These are phyloP conservation scores for Ascocoryne sarcoides DNA, from an alignment of 2,329 filamentous ascomycete species.

Conservation along the genomic window DNA sequence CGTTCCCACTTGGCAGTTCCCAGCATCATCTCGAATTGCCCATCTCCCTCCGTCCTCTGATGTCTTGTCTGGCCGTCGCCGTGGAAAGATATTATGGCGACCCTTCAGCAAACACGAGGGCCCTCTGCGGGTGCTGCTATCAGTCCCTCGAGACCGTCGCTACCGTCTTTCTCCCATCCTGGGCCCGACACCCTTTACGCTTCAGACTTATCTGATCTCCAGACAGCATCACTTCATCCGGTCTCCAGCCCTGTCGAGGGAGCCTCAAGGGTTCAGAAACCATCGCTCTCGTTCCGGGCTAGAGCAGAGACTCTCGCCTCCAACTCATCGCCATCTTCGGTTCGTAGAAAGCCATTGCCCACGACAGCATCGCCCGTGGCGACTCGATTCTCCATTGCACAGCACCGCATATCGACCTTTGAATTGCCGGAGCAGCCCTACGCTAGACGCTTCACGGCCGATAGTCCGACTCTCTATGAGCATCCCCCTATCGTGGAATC, in stretches of 20 bases:
- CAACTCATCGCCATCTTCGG: constrained; percentile 20
- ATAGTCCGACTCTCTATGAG: constrained; percentile 45
- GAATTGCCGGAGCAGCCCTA: constrained; percentile 43
- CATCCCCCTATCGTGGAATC: neutral
- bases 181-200: neutral
- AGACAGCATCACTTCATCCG: neutral
- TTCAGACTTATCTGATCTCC: neutral
- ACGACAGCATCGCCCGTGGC: constrained; percentile 44
- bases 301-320: constrained; percentile 1
- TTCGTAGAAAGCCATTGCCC: constrained; percentile 55
- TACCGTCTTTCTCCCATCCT: neutral
- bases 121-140: neutral
- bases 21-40: neutral
- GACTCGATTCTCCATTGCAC: constrained; percentile 38
- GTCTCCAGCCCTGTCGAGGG: neutral
- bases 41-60: neutral
- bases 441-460: constrained; percentile 45
- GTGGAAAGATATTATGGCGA: neutral
- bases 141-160: neutral
- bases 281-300: neutral
- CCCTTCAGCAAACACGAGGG: neutral
- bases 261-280: neutral
- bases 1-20: neutral
- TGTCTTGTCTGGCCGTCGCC: neutral
- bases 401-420: constrained; percentile 29